These are phyloP conservation scores for Mortierella sp. DNA, from an alignment of 371 early-diverging fungal genomes.

Conservation along the genomic window DNA sequence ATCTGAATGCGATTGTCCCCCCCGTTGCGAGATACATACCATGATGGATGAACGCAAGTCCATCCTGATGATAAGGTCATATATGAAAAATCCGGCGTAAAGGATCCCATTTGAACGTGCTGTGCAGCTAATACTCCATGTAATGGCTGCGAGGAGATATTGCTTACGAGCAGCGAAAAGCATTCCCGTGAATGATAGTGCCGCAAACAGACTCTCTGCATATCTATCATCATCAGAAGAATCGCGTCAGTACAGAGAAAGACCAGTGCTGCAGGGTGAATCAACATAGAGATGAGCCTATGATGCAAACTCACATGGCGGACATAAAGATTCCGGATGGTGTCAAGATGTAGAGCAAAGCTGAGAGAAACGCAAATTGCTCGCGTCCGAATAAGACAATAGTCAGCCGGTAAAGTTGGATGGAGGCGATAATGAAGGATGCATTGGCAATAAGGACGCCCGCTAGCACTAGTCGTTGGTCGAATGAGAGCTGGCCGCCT, in stretches of 20 bases:
- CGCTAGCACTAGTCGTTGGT: conserved; percentile 62
- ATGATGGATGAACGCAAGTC: conserved; percentile 15
- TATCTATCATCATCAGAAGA: conserved; percentile 58
- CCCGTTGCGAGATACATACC: conserved; percentile 3
- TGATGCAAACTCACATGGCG: conserved; percentile 64
- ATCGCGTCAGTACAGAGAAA: not conserved
- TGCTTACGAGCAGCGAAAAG: conserved; percentile 56
- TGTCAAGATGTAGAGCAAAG: conserved; percentile 78
- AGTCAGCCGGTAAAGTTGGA: conserved; percentile 74
- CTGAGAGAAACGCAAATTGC: conserved; percentile 69
- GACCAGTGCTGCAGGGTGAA: not conserved
- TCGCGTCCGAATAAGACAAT: conserved; percentile 61
- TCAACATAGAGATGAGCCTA: too few relatives aligned
- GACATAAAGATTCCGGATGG: conserved; percentile 92
- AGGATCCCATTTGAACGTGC: conserved; percentile 87
- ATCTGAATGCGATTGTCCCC: too few relatives aligned
- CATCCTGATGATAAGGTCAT: conserved; percentile 59
- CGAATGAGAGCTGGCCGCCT: conserved; percentile 53
- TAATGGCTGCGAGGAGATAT: conserved; percentile 66
- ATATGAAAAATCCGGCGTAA: conserved; percentile 85
- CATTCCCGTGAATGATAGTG: conserved; percentile 85
- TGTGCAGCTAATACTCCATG: conserved; percentile 70
- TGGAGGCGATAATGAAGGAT: conserved; percentile 81
- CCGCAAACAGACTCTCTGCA: conserved; percentile 89
- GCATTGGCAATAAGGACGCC: conserved; percentile 81